Percentiles rank a stretch among this genome's conserved stretches.
Conservation (phyloP, 371 early-diverging fungal genomes). For the Thermomucor indicae-seudaticae region DNA sequence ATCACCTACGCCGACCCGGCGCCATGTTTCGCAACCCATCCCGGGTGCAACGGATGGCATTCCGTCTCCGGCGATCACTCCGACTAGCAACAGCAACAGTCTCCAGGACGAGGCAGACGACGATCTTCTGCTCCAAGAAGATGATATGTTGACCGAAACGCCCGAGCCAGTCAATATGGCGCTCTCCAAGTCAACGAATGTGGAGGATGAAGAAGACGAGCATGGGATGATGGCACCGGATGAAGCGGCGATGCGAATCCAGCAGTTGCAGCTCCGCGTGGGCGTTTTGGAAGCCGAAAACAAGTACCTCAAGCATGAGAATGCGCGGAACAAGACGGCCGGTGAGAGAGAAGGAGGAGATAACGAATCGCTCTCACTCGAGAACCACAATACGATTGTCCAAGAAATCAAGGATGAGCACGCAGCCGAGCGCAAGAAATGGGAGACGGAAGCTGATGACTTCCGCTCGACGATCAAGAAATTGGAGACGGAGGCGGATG, state of each 20-base stretch:
- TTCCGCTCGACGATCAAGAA: constrained; percentile 15
- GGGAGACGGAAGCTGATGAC: constrained; percentile 15
- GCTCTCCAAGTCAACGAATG: constrained; percentile 25
- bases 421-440: constrained; percentile 12
- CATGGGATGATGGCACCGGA: constrained; percentile 36
- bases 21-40: constrained; percentile 3
- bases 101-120: constrained; percentile 26
- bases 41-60: constrained; percentile 14
- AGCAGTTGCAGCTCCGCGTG: constrained; percentile 46
- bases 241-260: constrained; percentile 41
- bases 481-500: constrained; percentile 17
- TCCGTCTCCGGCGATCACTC: constrained; percentile 40
- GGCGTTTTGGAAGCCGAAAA: constrained; percentile 55
- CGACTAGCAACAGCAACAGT: constrained; percentile 21
- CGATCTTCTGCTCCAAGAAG: constrained; percentile 7
- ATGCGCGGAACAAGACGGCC: constrained; percentile 37
- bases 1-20: constrained; percentile 14
- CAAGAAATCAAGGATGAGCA: constrained; percentile 32
- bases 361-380: constrained; percentile 10
- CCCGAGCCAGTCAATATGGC: constrained; percentile 29
- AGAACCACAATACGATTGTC: constrained; percentile 38
- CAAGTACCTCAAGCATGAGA: constrained; percentile 40
- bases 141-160: constrained; percentile 33
- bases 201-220: constrained; percentile 22
- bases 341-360: constrained; percentile 19